phyloP scores from a whole-genome alignment of 1,284 basidiomycete species.

The Ceratobasidium sp. region DNA sequence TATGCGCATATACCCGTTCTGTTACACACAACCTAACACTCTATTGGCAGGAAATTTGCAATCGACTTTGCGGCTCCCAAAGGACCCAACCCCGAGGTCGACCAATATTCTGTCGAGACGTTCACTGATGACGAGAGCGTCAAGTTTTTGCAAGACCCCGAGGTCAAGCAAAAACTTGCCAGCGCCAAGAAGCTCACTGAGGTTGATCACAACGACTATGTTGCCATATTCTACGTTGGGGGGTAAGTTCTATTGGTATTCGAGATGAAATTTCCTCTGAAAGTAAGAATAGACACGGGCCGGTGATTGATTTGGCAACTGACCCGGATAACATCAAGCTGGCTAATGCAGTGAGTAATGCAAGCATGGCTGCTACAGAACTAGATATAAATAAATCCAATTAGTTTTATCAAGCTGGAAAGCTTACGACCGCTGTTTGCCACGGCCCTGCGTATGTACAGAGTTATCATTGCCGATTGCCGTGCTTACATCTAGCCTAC shows the following conservation, averaged over 20 bases:
- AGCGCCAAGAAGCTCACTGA: conserved; percentile 67
- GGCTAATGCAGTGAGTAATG: conserved; percentile 57
- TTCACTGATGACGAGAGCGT: conserved; percentile 64
- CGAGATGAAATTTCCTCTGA: not conserved
- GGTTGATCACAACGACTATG: conserved; percentile 66
- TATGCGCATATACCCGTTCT: conserved; percentile 52
- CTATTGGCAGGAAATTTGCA: conserved; percentile 40
- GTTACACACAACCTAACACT: not conserved
- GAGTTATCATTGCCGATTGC: not conserved
- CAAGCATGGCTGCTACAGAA: not conserved
- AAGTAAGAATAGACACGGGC: conserved; percentile 60
- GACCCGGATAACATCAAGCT: conserved; percentile 66
- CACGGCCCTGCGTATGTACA: conserved; percentile 65
- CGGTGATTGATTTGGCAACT: conserved; percentile 68
- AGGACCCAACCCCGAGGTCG: conserved; percentile 76
- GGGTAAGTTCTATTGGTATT: conserved; percentile 48
- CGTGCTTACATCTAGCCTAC: not conserved
- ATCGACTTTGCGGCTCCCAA: conserved; percentile 75
- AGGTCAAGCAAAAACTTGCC: conserved; percentile 64
- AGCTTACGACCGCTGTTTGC: conserved; percentile 72
- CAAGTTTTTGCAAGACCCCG: conserved; percentile 68
- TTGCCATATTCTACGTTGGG: conserved; percentile 79
- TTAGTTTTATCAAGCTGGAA: conserved; percentile 66
- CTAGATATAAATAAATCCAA: not conserved
- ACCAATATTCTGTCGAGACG: conserved; percentile 62